A percentile compares a stretch with the other conserved stretches of the same genome.
Conservation (phyloP, 1,139 yeast species). For the Kazachstania sp. region DNA sequence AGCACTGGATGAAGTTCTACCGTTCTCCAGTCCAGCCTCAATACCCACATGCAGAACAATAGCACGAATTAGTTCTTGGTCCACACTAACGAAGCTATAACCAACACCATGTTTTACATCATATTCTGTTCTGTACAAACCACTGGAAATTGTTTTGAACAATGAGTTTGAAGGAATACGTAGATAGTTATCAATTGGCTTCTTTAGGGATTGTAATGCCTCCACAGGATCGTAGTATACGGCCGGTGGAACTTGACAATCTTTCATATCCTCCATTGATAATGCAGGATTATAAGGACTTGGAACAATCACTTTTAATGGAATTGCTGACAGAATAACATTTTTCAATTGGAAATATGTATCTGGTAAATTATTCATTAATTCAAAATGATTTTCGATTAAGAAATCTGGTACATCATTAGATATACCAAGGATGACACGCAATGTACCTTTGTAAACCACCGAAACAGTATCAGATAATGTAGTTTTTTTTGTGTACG, state of each 20-base stretch:
- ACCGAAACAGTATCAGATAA: constrained; percentile 64
- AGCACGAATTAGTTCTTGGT: constrained; percentile 62
- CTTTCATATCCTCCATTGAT: constrained; percentile 30
- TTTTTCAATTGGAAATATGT: constrained; percentile 78
- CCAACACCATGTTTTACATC: constrained; percentile 60
- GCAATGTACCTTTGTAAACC: constrained; percentile 75
- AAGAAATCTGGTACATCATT: constrained; percentile 88
- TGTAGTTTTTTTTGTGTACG: constrained; percentile 38
- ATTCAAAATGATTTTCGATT: constrained; percentile 69
- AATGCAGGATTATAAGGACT: constrained; percentile 77
- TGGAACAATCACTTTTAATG: constrained; percentile 51
- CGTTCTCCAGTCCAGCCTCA: constrained; percentile 56
- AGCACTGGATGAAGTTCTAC: constrained; percentile 34
- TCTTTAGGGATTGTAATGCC: constrained; percentile 56
- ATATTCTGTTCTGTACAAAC: constrained; percentile 47
- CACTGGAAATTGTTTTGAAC: constrained; percentile 53
- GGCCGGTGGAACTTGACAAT: constrained; percentile 40
- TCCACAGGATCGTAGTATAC: constrained; percentile 53
- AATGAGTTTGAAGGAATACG: constrained; percentile 69
- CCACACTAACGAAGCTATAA: constrained; percentile 48
- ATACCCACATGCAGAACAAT: constrained; percentile 75
- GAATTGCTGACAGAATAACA: constrained; percentile 76
- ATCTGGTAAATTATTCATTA: constrained; percentile 63
- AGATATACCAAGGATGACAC: constrained; percentile 67
- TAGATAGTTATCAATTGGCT: constrained; percentile 70